These are phyloP conservation scores for Cladosporium sp. DNA, from an alignment of 2,329 filamentous ascomycete genomes.

Conservation along the genomic window DNA sequence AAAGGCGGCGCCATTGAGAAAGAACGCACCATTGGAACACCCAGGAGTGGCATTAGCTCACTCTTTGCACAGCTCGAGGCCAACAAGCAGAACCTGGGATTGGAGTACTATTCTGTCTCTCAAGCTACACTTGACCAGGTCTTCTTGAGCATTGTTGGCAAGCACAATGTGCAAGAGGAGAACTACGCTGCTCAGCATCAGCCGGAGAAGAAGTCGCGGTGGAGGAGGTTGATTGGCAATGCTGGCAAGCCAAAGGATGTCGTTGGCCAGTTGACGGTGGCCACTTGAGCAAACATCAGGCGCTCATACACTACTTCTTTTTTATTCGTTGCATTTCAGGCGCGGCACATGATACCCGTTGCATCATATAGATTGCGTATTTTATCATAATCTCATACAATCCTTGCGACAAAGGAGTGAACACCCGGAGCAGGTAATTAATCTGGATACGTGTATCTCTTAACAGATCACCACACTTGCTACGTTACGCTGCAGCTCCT, in stretches of 20 bases:
- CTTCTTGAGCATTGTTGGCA: constrained; percentile 80
- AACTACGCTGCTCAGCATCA: constrained; percentile 34
- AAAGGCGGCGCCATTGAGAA: constrained; percentile 23
- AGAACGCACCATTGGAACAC: constrained; percentile 12
- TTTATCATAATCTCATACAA: not conserved
- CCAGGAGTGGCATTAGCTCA: constrained; percentile 58
- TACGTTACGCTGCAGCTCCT: not conserved
- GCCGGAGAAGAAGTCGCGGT: constrained; percentile 16
- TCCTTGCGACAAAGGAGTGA: not conserved
- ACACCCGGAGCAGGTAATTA: not conserved
- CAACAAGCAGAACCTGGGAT: constrained; percentile 65
- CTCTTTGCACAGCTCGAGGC: constrained; percentile 75
- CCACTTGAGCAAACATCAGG: not conserved
- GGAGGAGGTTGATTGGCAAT: constrained; percentile 5
- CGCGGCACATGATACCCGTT: constrained; percentile 7
- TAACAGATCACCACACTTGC: not conserved
- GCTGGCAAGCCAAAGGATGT: constrained; percentile 1
- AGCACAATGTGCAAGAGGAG: constrained; percentile 78
- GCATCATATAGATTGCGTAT: not conserved
- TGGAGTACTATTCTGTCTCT: constrained; percentile 84
- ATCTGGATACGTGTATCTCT: not conserved
- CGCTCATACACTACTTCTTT: not conserved
- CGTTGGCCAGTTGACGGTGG: not conserved
- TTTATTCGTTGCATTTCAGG: not conserved
- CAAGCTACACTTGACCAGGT: constrained; percentile 90